phyloP scores from a whole-genome alignment of 306 rosid species.

The Heteromeles arbutifolia region DNA sequence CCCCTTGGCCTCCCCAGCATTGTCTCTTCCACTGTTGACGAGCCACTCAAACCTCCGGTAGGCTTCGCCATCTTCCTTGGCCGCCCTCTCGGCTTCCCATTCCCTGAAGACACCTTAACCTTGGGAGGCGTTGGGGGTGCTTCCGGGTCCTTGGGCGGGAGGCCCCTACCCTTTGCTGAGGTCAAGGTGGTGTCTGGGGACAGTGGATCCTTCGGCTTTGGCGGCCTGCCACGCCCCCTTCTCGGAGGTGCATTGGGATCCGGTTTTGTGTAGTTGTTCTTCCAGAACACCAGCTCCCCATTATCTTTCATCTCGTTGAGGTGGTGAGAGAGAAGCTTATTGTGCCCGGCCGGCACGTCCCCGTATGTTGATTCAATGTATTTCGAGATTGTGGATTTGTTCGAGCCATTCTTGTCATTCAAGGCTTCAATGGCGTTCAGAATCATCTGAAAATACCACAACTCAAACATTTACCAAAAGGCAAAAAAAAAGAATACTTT shows the following conservation, averaged over 20 bases:
- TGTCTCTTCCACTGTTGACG: neutral
- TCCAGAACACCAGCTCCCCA: slow-evolving; percentile 58
- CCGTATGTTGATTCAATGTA: slow-evolving; percentile 68
- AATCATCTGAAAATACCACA: slow-evolving; percentile 50
- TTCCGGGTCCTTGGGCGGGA: slow-evolving; percentile 69
- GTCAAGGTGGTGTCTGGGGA: slow-evolving; percentile 10
- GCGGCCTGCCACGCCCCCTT: slow-evolving; percentile 79
- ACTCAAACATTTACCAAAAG: neutral
- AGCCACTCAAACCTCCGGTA: slow-evolving; percentile 21
- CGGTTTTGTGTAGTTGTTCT: slow-evolving; percentile 60
- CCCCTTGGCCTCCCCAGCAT: slow-evolving; percentile 57
- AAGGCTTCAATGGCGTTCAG: slow-evolving; percentile 51
- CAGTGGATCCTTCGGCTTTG: slow-evolving; percentile 40
- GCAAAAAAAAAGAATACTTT: neutral
- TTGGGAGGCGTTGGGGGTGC: slow-evolving; percentile 35
- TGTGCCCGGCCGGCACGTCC: slow-evolving; percentile 62
- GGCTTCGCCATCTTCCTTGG: slow-evolving; percentile 62
- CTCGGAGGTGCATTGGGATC: slow-evolving; percentile 61
- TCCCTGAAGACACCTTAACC: slow-evolving; percentile 22
- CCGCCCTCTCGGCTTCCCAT: slow-evolving; percentile 62
- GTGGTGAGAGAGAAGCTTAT: slow-evolving; percentile 48
- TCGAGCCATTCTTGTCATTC: slow-evolving; percentile 53
- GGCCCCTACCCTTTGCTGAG: slow-evolving; percentile 60
- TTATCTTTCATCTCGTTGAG: slow-evolving; percentile 56
- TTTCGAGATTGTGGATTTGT: slow-evolving; percentile 70